Percentiles rank a stretch among this genome's conserved stretches.
Evolutionary conservation across 2,329 filamentous ascomycete species (phyloP).

Genomic region (Xylaria sp.): DNA sequence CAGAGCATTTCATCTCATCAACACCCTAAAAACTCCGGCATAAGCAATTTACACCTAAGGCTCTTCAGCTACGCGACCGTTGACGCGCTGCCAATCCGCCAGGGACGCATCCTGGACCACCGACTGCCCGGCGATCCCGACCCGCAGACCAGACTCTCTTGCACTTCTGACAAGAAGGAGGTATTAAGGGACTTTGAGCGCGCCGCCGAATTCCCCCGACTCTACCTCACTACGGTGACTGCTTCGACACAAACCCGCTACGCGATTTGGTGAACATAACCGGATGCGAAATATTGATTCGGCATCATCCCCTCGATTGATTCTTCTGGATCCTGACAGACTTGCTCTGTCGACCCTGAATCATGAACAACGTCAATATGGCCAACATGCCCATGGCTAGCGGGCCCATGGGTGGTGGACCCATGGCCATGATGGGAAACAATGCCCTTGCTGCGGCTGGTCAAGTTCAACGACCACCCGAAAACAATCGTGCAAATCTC

Average conservation of each 20-base stretch:
- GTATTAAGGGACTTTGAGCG: conserved; percentile 7
- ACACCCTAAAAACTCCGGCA: conserved; percentile 7
- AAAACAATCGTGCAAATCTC: conserved; percentile 66
- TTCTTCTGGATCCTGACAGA: conserved; percentile 49
- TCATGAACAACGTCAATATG: conserved; percentile 75
- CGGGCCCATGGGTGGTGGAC: conserved; percentile 69
- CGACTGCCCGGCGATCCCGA: conserved; percentile 36
- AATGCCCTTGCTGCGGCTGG: conserved; percentile 52
- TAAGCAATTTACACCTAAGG: conserved; percentile 17
- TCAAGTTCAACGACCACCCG: conserved; percentile 50
- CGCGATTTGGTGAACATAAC: conserved; percentile 36
- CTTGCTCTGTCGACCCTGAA: conserved; percentile 53
- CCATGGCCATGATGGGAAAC: conserved; percentile 76
- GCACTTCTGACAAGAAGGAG: conserved; percentile 27
- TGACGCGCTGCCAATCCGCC: conserved; percentile 38
- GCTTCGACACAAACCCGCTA: conserved; percentile 19
- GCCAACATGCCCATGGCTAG: conserved; percentile 75
- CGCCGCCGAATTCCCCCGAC: conserved; percentile 26
- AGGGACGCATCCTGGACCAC: conserved; percentile 36
- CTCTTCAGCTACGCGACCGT: conserved; percentile 35
- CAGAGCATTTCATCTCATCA: conserved; percentile 16
- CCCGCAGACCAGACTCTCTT: conserved; percentile 23
- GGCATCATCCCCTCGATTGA: conserved; percentile 43
- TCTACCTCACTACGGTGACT: conserved; percentile 19
- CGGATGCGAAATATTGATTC: conserved; percentile 46